Evolutionary conservation across 2,329 filamentous ascomycete species (phyloP).

Genomic region (Aspergillus pseudoviridinutans): DNA sequence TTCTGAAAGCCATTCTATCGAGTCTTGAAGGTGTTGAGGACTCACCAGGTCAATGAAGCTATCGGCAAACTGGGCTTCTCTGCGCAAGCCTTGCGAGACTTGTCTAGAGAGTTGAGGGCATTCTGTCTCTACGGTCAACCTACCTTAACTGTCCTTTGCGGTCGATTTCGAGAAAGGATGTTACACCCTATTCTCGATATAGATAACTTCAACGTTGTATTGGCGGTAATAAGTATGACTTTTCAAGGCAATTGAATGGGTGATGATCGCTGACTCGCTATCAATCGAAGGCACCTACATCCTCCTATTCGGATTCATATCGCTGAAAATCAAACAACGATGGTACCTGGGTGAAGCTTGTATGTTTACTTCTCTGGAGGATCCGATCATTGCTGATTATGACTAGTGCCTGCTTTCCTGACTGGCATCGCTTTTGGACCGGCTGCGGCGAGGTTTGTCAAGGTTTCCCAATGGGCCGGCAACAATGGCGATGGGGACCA

Average conservation of each 20-base stretch:
- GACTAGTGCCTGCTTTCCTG: conserved; percentile 52
- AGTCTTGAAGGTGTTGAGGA: neutral
- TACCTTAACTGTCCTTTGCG: neutral
- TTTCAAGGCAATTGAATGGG: neutral
- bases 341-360: conserved; percentile 41
- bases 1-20: neutral
- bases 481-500: conserved; percentile 30
- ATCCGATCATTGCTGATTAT: neutral
- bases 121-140: neutral
- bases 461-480: conserved; percentile 39
- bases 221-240: conserved; percentile 30
- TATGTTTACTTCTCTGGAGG: conserved; percentile 12
- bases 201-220: conserved; percentile 31
- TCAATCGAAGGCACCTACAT: conserved; percentile 27
- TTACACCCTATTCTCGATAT: conserved; percentile 34
- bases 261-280: conserved; percentile 3
- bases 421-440: conserved; percentile 55
- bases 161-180: conserved; percentile 20
- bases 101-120: neutral
- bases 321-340: conserved; percentile 34
- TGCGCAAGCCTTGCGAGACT: neutral
- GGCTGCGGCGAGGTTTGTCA: conserved; percentile 51
- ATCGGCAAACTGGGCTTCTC: neutral
- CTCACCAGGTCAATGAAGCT: neutral
- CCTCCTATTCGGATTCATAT: conserved; percentile 31